Percentiles rank a stretch among this genome's conserved stretches.
Evolutionary conservation across 495 filamentous ascomycete species (phyloP).

Genomic region (Mytilinidion resinicola): DNA sequence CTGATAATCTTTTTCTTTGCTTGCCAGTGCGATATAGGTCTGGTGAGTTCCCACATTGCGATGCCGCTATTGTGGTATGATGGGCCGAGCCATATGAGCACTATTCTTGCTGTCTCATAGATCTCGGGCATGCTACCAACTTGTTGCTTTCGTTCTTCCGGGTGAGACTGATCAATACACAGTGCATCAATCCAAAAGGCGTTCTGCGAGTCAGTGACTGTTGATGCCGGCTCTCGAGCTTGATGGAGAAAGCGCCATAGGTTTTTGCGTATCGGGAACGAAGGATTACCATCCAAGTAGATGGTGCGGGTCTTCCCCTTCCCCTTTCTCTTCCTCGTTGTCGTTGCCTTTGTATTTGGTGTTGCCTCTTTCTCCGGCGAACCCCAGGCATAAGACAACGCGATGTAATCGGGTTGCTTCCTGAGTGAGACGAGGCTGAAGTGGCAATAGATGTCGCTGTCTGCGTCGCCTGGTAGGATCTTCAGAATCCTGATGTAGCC

Average conservation of each 20-base stretch:
- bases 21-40: background rate
- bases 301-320: background rate
- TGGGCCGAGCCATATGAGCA: slow-evolving; percentile 26
- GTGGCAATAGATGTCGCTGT: background rate
- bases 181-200: slow-evolving; percentile 25
- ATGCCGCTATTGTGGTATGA: background rate
- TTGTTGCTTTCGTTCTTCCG: slow-evolving; percentile 16
- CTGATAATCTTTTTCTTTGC: background rate
- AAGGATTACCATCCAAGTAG: background rate
- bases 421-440: background rate
- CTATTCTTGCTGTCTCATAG: slow-evolving; percentile 13
- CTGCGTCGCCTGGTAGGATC: background rate
- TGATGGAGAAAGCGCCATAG: background rate
- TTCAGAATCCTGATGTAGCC: background rate
- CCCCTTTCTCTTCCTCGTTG: background rate
- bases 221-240: background rate
- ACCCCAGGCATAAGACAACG: background rate
- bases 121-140: slow-evolving; percentile 25
- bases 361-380: background rate
- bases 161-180: slow-evolving; percentile 21
- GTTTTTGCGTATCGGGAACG: background rate
- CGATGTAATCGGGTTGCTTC: background rate
- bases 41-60: background rate
- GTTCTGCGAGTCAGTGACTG: background rate
- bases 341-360: background rate